phyloP scores from a whole-genome alignment of 192 early-diverging fungal genomes.

The Obelidium mucronatum region DNA sequence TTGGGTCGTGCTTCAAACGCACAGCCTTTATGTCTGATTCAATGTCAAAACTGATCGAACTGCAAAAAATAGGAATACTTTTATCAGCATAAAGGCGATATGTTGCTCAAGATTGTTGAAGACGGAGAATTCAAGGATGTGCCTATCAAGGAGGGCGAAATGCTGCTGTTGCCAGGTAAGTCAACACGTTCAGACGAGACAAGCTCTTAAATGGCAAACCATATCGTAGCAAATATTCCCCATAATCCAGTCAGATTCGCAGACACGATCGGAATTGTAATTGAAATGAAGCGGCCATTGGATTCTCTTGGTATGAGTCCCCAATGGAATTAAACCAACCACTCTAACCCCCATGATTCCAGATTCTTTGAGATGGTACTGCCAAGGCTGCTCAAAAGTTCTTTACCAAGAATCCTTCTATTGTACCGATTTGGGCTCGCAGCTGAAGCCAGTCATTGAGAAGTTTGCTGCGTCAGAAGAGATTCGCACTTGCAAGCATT shows the following conservation, averaged over 20 bases:
- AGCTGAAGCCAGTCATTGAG: slow-evolving; percentile 93
- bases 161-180: slow-evolving; percentile 92
- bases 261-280: slow-evolving; percentile 95
- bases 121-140: slow-evolving; percentile 83
- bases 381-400: slow-evolving; percentile 78
- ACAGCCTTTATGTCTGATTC: not conserved
- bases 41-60: not conserved
- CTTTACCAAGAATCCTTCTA: slow-evolving; percentile 92
- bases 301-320: slow-evolving; percentile 67
- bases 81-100: slow-evolving; percentile 91
- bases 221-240: slow-evolving; percentile 76
- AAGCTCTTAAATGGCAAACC: not conserved
- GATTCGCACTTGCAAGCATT: slow-evolving; percentile 79
- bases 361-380: slow-evolving; percentile 97
- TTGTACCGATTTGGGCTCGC: slow-evolving; percentile 86
- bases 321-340: not conserved
- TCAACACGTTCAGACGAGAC: not conserved
- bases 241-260: slow-evolving; percentile 94
- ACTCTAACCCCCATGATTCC: slow-evolving; percentile 8
- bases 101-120: slow-evolving; percentile 92
- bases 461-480: slow-evolving; percentile 68
- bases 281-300: slow-evolving; percentile 84
- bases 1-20: not conserved
- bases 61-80: slow-evolving; percentile 85
- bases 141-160: slow-evolving; percentile 89